A percentile compares a stretch with the other conserved stretches of the same genome.
Conservation (phyloP, 257 asterid genomes). For the Paulownia fortunei region DNA sequence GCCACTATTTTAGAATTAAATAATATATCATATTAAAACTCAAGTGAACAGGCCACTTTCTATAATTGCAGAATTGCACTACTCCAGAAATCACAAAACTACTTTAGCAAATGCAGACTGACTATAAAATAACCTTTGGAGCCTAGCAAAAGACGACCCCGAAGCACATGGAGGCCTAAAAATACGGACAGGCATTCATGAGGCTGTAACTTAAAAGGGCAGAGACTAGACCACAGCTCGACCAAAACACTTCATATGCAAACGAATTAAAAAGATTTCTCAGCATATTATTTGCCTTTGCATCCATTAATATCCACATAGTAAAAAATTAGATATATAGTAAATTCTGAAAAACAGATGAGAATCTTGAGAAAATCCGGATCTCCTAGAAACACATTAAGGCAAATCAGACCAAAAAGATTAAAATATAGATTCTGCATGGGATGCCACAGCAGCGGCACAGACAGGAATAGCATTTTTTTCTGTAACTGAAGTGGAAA, state of each 20-base stretch:
- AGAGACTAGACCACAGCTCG: not conserved
- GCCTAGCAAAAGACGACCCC: not conserved
- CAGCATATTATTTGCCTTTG: too few relatives aligned
- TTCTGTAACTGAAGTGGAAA: not conserved
- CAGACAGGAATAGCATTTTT: not conserved
- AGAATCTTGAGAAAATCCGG: conserved; percentile 31
- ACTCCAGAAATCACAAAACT: not conserved
- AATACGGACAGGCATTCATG: not conserved
- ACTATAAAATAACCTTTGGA: not conserved
- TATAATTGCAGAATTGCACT: conserved; percentile 2
- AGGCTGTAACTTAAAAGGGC: not conserved
- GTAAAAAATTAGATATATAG: too few relatives aligned
- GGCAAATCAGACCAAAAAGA: not conserved
- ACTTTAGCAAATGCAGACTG: not conserved
- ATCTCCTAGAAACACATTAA: conserved; percentile 2
- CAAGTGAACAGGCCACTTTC: not conserved
- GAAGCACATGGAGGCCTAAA: conserved; percentile 12
- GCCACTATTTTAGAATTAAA: not conserved
- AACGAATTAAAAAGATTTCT: too few relatives aligned
- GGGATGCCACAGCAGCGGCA: conserved; percentile 11
- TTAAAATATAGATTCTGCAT: conserved; percentile 17
- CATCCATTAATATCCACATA: too few relatives aligned
- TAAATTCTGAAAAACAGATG: not conserved
- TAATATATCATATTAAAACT: not conserved
- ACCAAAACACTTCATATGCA: not conserved